A percentile compares a stretch with the other conserved stretches of the same genome.
phyloP scores from a whole-genome alignment of 2,329 filamentous ascomycete genomes.

The Botryotinia narcissicola region DNA sequence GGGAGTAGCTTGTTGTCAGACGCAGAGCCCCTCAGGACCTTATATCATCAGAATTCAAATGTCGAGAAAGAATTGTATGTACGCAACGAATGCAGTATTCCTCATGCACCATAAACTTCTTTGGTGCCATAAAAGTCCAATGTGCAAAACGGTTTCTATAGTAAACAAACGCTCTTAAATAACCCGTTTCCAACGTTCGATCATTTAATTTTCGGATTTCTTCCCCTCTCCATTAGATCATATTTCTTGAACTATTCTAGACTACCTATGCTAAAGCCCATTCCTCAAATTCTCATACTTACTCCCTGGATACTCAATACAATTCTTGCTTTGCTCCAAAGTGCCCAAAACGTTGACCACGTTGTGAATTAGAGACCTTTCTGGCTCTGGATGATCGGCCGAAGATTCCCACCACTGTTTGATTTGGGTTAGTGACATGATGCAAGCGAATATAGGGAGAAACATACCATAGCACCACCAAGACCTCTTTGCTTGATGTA shows the following conservation, averaged over 20 bases:
- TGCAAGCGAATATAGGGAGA: too few relatives aligned
- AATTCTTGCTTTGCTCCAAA: conserved; percentile 58
- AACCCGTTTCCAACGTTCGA: not conserved
- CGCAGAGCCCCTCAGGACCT: not conserved
- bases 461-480: conserved; percentile 72
- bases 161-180: not conserved
- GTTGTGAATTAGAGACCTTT: conserved; percentile 65
- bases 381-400: conserved; percentile 61
- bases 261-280: conserved; percentile 49
- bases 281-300: conserved; percentile 69
- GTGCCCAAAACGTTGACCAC: conserved; percentile 56
- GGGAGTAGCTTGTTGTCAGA: not conserved
- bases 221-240: not conserved
- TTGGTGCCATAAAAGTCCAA: not conserved
- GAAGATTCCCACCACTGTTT: conserved; percentile 72
- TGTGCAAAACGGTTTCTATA: too few relatives aligned
- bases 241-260: not conserved
- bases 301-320: conserved; percentile 59
- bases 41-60: not conserved
- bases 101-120: not conserved
- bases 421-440: not conserved
- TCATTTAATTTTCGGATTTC: not conserved
- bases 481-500: conserved; percentile 67
- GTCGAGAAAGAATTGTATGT: not conserved
- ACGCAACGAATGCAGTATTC: not conserved